phyloP scores from a whole-genome alignment of 2,329 filamentous ascomycete species.

The Aspergillus brunneoviolaceus region DNA sequence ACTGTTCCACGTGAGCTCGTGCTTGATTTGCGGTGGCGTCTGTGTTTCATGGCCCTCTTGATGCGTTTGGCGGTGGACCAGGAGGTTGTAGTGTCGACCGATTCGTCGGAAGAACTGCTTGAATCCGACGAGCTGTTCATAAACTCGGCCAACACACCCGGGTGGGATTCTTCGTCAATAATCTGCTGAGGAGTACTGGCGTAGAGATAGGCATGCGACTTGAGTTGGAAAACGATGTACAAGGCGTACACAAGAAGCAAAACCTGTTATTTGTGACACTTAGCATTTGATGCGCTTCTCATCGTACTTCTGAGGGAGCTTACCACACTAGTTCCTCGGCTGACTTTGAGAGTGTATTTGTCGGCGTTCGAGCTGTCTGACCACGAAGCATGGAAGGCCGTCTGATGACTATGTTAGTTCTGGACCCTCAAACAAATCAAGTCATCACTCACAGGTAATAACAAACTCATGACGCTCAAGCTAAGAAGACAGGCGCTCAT shows the following conservation, averaged over 20 bases:
- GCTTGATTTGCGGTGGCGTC: slow-evolving; percentile 75
- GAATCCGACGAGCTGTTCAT: slow-evolving; percentile 60
- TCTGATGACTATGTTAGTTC: slow-evolving; percentile 47
- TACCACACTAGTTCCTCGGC: slow-evolving; percentile 83
- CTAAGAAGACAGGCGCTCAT: slow-evolving; percentile 94
- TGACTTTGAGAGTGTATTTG: slow-evolving; percentile 73
- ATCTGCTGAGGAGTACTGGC: slow-evolving; percentile 89
- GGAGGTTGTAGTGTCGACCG: slow-evolving; percentile 65
- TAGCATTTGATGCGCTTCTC: too few relatives aligned
- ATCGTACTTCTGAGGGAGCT: slow-evolving; percentile 30
- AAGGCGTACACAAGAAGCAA: slow-evolving; percentile 77
- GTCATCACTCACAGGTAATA: slow-evolving; percentile 66
- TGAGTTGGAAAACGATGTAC: slow-evolving; percentile 86
- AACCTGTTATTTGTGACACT: slow-evolving; percentile 48
- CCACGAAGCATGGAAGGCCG: slow-evolving; percentile 90
- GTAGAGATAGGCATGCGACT: slow-evolving; percentile 89
- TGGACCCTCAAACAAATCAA: background rate
- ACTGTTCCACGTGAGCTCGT: slow-evolving; percentile 59
- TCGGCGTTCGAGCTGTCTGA: slow-evolving; percentile 63
- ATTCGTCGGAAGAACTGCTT: slow-evolving; percentile 60
- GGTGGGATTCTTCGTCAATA: slow-evolving; percentile 86
- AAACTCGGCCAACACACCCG: slow-evolving; percentile 78
- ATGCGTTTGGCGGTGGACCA: slow-evolving; percentile 73
- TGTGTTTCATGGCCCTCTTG: slow-evolving; percentile 69
- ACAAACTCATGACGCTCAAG: slow-evolving; percentile 82